Evolutionary conservation across 768 basidiomycete genomes (phyloP), one percentile per base, ranked within the genome.

Genomic region (Gelatoporia subvermispora): DNA sequence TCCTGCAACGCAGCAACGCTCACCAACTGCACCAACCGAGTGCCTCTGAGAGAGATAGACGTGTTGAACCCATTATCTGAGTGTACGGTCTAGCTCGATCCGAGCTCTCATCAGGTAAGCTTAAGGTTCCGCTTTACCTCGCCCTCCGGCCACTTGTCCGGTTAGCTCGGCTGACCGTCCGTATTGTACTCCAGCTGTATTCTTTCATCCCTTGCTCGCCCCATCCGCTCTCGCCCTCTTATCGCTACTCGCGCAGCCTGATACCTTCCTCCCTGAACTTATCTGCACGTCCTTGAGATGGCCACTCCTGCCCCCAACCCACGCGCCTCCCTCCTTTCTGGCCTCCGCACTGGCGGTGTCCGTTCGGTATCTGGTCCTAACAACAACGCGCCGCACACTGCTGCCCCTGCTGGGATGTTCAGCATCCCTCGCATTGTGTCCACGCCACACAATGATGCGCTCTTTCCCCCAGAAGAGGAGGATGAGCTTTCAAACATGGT

Each of bases 311-410:
- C 64, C 43, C 62, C 76, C 59, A 83, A 75, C 65, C 56, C 60
- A 47, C 87, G 90, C 60, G 88, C 91, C 43, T 87, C 88, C 53
- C 88, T 93, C 62, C 88, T 93, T 67, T 76, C 85, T 51, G 88
- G 87, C 58, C 88, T 93, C 62, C 86, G 90, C 65, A 93, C 90
- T 46, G 91, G 90, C 64, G 90, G 90, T 42, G 91, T 93, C 51
- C 85, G 90, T 58, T 83, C 89, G n/a, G 61, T 75, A 39, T 86
- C 87, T 48, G 65, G 60, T 20, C 59, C 67, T 21, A 52, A 56
- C 38, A 43, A 66, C 48, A 63, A 68, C 43, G 66, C 79, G 17
- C 85, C 88, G 36, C 82, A 85, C 66, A 83, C 85, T 41, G 83
- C 87, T 47, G 80, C 81, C 21, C 81, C 83, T 20, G 66, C 72